phyloP scores from a whole-genome alignment of 2,329 filamentous ascomycete genomes.

The Ophiostoma perfectum region DNA sequence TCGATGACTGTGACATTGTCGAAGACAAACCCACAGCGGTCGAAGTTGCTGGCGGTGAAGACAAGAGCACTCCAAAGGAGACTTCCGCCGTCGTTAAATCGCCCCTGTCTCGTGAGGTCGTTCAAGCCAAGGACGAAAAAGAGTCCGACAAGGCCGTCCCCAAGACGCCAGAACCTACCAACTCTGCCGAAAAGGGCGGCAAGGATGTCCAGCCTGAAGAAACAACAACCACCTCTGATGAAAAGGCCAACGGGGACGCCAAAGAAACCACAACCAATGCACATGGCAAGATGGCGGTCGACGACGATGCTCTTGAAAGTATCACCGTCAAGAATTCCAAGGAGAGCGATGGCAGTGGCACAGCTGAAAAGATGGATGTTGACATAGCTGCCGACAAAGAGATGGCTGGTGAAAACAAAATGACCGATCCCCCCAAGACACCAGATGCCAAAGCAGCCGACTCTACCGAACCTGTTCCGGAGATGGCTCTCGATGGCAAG shows the following conservation, averaged over 20 bases:
- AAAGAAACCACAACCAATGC: slow-evolving; percentile 23
- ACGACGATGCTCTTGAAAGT: slow-evolving; percentile 3
- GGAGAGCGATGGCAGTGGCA: not conserved
- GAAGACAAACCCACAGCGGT: slow-evolving; percentile 6
- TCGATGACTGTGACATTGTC: slow-evolving; percentile 30
- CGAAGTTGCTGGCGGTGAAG: slow-evolving; percentile 5
- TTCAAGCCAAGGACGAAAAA: not conserved
- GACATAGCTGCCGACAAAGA: not conserved
- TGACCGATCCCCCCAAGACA: not conserved
- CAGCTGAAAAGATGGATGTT: not conserved
- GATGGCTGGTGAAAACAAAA: not conserved
- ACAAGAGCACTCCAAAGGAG: not conserved
- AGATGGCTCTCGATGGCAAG: slow-evolving; percentile 27
- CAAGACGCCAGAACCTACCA: not conserved
- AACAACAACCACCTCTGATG: not conserved
- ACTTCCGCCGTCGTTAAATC: not conserved
- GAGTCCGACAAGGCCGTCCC: not conserved
- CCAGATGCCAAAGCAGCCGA: not conserved
- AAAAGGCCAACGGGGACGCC: slow-evolving; percentile 34
- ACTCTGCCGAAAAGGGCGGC: not conserved
- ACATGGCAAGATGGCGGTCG: slow-evolving; percentile 29
- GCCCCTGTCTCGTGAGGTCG: not conserved
- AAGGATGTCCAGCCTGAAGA: not conserved
- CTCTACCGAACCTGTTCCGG: not conserved
- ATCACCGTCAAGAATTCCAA: not conserved